Percentiles rank a stretch among this genome's conserved stretches.
phyloP scores from a whole-genome alignment of 495 filamentous ascomycete genomes.

The Neurospora sp. region DNA sequence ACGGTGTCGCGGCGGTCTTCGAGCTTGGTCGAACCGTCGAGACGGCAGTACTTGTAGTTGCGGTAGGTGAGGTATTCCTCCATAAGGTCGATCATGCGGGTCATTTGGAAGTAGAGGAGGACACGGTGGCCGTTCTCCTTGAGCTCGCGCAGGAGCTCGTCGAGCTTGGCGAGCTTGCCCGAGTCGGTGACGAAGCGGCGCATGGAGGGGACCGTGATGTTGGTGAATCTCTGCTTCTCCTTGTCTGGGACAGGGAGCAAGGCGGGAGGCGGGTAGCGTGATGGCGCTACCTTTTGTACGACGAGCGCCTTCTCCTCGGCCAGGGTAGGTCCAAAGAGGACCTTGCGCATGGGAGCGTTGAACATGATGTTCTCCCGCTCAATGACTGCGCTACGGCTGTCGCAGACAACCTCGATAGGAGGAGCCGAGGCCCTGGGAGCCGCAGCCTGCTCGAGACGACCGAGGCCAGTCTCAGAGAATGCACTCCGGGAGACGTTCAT shows the following conservation, averaged over 20 bases:
- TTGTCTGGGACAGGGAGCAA: conserved; percentile 70
- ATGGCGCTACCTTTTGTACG: conserved; percentile 53
- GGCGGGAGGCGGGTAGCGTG: conserved; percentile 49
- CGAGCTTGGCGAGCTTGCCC: conserved; percentile 87
- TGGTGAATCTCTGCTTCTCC: conserved; percentile 70
- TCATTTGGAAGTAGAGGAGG: conserved; percentile 99
- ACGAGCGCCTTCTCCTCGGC: conserved; percentile 66
- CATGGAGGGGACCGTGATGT: conserved; percentile 96
- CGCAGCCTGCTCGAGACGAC: conserved; percentile 69
- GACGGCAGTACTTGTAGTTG: conserved; percentile 95
- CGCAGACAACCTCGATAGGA: conserved; percentile 69
- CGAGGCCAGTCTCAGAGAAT: conserved; percentile 60
- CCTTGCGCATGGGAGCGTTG: conserved; percentile 62
- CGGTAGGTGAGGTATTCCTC: conserved; percentile 98
- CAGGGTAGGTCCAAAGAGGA: conserved; percentile 56
- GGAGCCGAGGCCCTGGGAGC: conserved; percentile 72
- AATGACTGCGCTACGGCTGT: conserved; percentile 51
- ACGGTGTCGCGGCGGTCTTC: conserved; percentile 96
- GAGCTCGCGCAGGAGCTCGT: conserved; percentile 74
- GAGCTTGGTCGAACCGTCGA: conserved; percentile 96
- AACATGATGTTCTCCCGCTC: conserved; percentile 73
- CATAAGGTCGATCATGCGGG: conserved; percentile 99
- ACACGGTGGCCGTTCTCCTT: conserved; percentile 92
- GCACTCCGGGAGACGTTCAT: conserved; percentile 65
- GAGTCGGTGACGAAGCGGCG: conserved; percentile 95